Evolutionary conservation across 345 rosid genomes (phyloP).

Genomic region (Populus euphratica): DNA sequence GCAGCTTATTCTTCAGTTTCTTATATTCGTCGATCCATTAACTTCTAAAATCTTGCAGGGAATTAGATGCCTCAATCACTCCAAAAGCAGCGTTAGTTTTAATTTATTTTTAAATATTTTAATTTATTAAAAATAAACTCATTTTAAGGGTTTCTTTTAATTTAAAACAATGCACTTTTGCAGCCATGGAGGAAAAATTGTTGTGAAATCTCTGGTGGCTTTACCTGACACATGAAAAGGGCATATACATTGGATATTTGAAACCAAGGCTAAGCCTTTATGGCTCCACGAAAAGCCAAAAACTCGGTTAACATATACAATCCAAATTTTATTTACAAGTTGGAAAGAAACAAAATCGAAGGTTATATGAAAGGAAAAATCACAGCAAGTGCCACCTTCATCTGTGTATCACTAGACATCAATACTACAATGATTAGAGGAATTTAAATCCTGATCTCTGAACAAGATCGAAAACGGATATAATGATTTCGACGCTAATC

Average conservation of each 20-base stretch:
- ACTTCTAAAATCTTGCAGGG: too few species aligned
- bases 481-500: conserved; percentile 72
- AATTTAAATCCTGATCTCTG: conserved; percentile 38
- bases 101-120: too few species aligned
- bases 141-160: too few species aligned
- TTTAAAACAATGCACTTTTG: too few species aligned
- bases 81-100: too few species aligned
- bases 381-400: too few species aligned
- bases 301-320: not conserved
- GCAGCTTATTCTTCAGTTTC: too few species aligned
- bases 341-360: not conserved
- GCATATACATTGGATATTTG: not conserved
- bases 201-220: not conserved
- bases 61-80: too few species aligned
- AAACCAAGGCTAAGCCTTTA: not conserved
- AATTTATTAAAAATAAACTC: too few species aligned
- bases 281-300: not conserved
- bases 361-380: not conserved
- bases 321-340: not conserved
- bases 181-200: not conserved
- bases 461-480: conserved; percentile 58
- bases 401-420: too few species aligned
- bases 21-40: too few species aligned
- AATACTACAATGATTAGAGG: not conserved
- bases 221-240: not conserved